Conservation (phyloP, 768 basidiomycete species). For the Phanerodontia chrysosporium region DNA sequence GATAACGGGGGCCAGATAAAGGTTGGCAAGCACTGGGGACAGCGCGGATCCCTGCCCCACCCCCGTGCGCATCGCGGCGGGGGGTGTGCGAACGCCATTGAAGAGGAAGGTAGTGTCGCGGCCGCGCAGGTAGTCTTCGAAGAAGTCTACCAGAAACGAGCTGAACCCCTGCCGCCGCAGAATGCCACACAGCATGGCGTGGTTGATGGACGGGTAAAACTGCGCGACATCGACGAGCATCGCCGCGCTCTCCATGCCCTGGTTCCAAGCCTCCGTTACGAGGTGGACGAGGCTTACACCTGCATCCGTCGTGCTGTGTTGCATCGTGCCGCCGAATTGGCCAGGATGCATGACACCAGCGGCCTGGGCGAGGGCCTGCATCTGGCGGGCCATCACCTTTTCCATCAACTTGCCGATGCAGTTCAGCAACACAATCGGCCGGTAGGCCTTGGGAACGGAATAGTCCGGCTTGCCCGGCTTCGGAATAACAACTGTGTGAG, state of each 20-base stretch:
- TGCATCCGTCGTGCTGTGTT: constrained; percentile 17
- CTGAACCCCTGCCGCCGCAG: constrained; percentile 11
- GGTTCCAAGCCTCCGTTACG: constrained; percentile 3
- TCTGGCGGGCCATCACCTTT: constrained; percentile 13
- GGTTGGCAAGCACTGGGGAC: constrained; percentile 12
- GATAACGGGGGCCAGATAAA: constrained; percentile 12
- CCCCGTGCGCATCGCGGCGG: neutral
- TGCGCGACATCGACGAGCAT: constrained; percentile 15
- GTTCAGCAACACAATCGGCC: constrained; percentile 23
- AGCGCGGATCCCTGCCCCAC: constrained; percentile 16
- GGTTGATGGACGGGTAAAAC: constrained; percentile 18
- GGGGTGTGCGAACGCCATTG: neutral
- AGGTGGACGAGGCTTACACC: constrained; percentile 11
- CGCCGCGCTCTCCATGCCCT: neutral
- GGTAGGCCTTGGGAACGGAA: constrained; percentile 19
- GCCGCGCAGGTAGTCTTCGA: constrained; percentile 7
- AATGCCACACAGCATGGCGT: neutral
- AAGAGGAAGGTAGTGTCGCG: constrained; percentile 6
- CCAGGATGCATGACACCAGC: constrained; percentile 9
- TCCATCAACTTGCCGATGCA: constrained; percentile 21
- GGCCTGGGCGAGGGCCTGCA: constrained; percentile 15
- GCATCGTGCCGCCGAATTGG: constrained; percentile 16
- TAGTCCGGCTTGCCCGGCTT: constrained; percentile 23
- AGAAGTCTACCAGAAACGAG: constrained; percentile 2
- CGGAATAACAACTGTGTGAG: constrained; percentile 16